These are phyloP conservation scores for Ophiorrhiza pumila DNA, from an alignment of 257 asterid genomes.

Conservation along the genomic window DNA sequence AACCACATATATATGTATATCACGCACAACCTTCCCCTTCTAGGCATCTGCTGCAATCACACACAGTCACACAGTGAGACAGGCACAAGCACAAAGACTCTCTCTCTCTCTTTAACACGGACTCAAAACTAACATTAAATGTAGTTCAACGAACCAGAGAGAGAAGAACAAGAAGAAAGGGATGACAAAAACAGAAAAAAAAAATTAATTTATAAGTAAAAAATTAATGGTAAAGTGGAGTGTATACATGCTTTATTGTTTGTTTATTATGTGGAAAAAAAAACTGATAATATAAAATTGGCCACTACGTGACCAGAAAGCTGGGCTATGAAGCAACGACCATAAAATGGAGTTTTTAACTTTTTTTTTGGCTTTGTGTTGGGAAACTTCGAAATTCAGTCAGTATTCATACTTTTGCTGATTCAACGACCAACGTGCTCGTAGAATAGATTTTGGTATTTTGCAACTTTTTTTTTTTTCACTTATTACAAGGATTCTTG, in stretches of 20 bases:
- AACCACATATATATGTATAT: not conserved
- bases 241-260: slow-evolving; percentile 21
- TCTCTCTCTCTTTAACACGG: slow-evolving; percentile 16
- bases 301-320: slow-evolving; percentile 11
- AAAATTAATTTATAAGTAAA: not conserved
- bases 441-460: no score
- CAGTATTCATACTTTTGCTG: no score
- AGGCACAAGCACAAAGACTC: not conserved
- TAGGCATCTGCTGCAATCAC: not conserved
- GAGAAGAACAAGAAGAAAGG: slow-evolving; percentile 8
- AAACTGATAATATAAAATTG: not conserved
- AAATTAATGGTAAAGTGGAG: not conserved
- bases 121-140: slow-evolving; percentile 31
- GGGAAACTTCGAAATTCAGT: not conserved
- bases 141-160: slow-evolving; percentile 27
- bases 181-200: not conserved
- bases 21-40: slow-evolving; percentile 12
- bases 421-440: no score
- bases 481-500: no score
- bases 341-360: slow-evolving; percentile 2
- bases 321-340: not conserved
- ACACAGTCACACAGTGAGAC: not conserved
- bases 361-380: not conserved
- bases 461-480: no score
- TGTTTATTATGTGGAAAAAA: slow-evolving; percentile 12